These are phyloP conservation scores for Alternaria postmessia DNA, from an alignment of 2,329 filamentous ascomycete species.

Conservation along the genomic window DNA sequence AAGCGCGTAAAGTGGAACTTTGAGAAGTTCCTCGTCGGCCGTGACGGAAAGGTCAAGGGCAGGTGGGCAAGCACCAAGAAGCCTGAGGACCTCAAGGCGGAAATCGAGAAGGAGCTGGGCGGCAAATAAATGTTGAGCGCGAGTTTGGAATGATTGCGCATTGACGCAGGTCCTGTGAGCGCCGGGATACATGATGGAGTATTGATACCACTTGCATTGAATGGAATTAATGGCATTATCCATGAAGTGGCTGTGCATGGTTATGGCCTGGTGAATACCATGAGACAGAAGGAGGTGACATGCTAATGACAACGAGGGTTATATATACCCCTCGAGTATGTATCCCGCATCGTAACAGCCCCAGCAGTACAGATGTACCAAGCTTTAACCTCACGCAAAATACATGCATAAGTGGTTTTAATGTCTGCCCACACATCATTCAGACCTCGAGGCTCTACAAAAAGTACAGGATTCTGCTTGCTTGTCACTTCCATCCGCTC, in stretches of 20 bases:
- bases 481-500: neutral
- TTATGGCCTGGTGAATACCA: neutral
- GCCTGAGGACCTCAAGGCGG: conserved; percentile 79
- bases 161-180: neutral
- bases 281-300: neutral
- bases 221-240: neutral
- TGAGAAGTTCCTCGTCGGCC: conserved; percentile 93
- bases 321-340: neutral
- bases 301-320: neutral
- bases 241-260: neutral
- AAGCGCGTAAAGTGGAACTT: conserved; percentile 99
- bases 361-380: too few species aligned
- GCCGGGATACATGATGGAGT: neutral
- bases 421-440: too few species aligned
- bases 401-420: too few species aligned
- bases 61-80: conserved; percentile 90
- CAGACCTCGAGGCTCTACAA: neutral
- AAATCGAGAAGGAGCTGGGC: conserved; percentile 75
- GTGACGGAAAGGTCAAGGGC: conserved; percentile 83
- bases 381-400: too few species aligned
- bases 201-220: conserved; percentile 9
- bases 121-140: neutral
- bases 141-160: neutral
- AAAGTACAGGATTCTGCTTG: neutral
- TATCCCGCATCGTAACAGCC: too few species aligned